Evolutionary conservation across 306 rosid genomes (phyloP).

Genomic region (Pyrus pyrifolia): DNA sequence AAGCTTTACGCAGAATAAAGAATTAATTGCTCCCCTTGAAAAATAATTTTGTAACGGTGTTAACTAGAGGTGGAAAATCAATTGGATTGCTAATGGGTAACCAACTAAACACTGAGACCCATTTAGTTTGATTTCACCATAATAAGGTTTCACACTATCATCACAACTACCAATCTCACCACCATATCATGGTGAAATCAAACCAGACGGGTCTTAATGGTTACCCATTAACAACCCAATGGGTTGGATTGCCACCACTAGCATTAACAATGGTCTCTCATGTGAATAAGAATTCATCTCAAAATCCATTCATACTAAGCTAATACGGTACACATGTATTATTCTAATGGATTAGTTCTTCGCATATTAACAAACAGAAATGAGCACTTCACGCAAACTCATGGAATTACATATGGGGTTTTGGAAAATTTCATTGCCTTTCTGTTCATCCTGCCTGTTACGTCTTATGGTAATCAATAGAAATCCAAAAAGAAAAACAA

Average conservation of each 20-base stretch:
- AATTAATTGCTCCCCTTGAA: not conserved
- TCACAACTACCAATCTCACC: not conserved
- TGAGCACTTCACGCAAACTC: not conserved
- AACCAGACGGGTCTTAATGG: not conserved
- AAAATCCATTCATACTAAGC: not conserved
- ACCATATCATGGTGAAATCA: not conserved
- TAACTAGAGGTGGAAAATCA: no score
- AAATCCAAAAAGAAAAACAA: not conserved
- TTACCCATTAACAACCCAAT: not conserved
- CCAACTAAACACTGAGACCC: no score
- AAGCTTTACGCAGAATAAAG: not conserved
- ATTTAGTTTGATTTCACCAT: not conserved
- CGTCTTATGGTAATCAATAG: not conserved
- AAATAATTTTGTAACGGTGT: not conserved
- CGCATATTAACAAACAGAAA: not conserved
- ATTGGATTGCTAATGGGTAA: no score
- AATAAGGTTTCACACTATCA: no score
- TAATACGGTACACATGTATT: not conserved
- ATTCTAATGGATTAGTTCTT: not conserved
- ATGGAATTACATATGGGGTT: not conserved
- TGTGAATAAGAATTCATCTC: slow-evolving; percentile 1
- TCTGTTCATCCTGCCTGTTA: not conserved
- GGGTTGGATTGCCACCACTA: no score
- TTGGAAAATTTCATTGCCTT: not conserved
- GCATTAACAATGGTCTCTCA: not conserved